Percentiles rank a stretch among this genome's conserved stretches.
Evolutionary conservation across 495 filamentous ascomycete genomes (phyloP).

Genomic region (Annulohypoxylon maeteangense): DNA sequence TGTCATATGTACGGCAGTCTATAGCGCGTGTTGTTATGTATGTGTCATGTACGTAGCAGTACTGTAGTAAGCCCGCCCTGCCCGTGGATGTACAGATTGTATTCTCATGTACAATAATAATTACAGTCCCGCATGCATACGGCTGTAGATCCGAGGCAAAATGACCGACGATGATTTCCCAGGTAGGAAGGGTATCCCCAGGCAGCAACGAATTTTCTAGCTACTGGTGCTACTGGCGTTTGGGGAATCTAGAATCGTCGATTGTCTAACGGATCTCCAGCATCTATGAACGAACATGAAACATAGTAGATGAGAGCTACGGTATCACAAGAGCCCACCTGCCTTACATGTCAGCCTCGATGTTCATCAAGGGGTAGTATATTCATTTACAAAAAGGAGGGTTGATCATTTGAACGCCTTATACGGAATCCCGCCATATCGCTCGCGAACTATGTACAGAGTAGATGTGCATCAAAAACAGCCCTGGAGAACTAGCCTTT

Average conservation of each 20-base stretch:
- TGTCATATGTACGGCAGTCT: constrained; percentile 13
- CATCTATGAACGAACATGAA: neutral
- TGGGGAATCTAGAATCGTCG: neutral
- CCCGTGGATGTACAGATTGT: neutral
- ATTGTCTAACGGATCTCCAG: neutral
- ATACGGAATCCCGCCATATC: neutral
- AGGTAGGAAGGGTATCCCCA: neutral
- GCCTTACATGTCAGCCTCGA: neutral
- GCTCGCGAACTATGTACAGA: neutral
- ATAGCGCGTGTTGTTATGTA: neutral
- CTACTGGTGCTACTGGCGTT: constrained; percentile 12
- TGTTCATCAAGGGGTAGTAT: neutral
- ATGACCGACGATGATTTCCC: constrained; percentile 20
- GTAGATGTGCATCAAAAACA: neutral
- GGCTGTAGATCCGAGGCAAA: constrained; percentile 33
- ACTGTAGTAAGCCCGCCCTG: constrained; percentile 27
- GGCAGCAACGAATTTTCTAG: constrained; percentile 26
- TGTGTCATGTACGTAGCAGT: neutral
- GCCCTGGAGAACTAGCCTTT: neutral
- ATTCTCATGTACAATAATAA: constrained; percentile 5
- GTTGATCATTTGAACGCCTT: neutral
- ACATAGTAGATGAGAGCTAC: neutral
- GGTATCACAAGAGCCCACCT: neutral
- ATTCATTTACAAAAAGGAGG: neutral
- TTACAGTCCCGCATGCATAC: constrained; percentile 12